Evolutionary conservation across 129 eudicot genomes (phyloP).

Genomic region (Silybum marianum): DNA sequence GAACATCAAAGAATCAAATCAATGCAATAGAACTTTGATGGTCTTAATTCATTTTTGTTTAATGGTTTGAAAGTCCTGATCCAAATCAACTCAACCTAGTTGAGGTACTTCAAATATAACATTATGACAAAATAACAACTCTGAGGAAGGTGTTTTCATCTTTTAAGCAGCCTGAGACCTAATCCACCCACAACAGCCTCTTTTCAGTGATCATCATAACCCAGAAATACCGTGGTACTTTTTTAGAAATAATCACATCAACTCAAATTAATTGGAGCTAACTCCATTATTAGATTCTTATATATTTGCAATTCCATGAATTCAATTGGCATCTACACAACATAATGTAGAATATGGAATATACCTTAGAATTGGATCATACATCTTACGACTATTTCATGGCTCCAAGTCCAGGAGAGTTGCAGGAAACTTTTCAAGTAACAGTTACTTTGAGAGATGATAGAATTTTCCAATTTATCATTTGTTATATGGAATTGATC

Average conservation of each 20-base stretch:
- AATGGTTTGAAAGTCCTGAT: neutral
- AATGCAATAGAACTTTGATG: neutral
- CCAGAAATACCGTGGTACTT: neutral
- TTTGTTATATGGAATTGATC: neutral
- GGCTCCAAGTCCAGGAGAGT: neutral
- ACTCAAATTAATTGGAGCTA: neutral
- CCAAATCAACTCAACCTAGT: neutral
- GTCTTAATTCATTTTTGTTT: neutral
- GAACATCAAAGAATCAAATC: neutral
- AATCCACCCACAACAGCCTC: neutral
- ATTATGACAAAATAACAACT: neutral
- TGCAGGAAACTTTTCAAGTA: neutral
- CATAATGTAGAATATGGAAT: neutral
- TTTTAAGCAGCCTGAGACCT: neutral
- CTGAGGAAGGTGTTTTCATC: neutral
- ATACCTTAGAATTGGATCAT: neutral
- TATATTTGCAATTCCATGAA: neutral
- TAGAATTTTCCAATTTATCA: neutral
- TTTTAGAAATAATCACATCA: neutral
- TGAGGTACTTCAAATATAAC: neutral
- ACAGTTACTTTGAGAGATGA: neutral
- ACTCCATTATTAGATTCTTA: neutral
- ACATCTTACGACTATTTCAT: neutral
- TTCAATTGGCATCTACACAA: neutral
- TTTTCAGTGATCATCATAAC: neutral